These are phyloP conservation scores for Pythium coloratum DNA, from an alignment of 352 stramenopile species.

Conservation along the genomic window DNA sequence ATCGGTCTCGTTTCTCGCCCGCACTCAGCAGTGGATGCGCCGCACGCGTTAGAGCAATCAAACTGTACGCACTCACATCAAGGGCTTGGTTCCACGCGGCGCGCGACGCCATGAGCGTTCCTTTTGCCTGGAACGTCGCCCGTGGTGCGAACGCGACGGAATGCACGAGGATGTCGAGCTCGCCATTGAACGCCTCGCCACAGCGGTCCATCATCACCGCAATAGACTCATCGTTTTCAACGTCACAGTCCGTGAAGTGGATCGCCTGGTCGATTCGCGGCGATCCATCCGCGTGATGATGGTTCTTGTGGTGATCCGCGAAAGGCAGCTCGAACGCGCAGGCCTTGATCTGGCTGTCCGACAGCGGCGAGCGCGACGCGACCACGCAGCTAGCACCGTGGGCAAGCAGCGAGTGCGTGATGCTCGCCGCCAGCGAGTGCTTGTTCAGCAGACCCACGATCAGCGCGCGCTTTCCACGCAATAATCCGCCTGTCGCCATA, in stretches of 20 bases:
- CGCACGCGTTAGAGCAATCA: conserved; percentile 79
- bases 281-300: background rate
- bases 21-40: conserved; percentile 55
- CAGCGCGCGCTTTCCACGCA: conserved; percentile 69
- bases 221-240: conserved; percentile 62
- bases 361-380: conserved; percentile 57
- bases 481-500: conserved; percentile 22
- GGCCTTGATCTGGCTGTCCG: conserved; percentile 44
- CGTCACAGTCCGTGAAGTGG: conserved; percentile 73
- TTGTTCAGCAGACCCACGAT: conserved; percentile 91
- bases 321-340: conserved; percentile 47
- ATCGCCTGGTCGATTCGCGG: conserved; percentile 17
- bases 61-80: conserved; percentile 88
- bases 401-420: conserved; percentile 67
- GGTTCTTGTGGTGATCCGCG: background rate
- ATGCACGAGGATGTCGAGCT: conserved; percentile 88
- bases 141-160: conserved; percentile 88
- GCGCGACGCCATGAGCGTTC: conserved; percentile 49
- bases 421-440: conserved; percentile 79
- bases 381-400: conserved; percentile 76
- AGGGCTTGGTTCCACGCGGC: conserved; percentile 77
- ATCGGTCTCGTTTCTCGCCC: conserved; percentile 41
- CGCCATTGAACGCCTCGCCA: conserved; percentile 41
- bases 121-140: conserved; percentile 61
- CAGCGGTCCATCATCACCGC: conserved; percentile 47